A percentile compares a stretch with the other conserved stretches of the same genome.
Evolutionary conservation across 1,284 basidiomycete species (phyloP).

Genomic region (Rhodotorula sp.): DNA sequence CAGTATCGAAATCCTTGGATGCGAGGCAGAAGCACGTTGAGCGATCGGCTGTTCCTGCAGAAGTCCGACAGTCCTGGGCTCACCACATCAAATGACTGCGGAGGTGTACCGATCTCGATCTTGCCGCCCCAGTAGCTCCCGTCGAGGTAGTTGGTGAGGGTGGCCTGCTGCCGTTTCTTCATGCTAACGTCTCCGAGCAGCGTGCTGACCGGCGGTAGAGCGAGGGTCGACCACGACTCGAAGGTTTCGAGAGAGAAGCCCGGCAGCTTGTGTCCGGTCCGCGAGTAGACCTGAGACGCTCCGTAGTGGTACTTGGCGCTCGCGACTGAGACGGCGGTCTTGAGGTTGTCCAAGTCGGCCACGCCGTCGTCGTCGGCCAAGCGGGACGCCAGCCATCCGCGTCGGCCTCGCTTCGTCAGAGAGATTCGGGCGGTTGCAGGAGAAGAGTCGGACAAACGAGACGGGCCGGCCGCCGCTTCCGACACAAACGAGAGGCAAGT

Average conservation of each 20-base stretch:
- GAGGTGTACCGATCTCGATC: conserved; percentile 42
- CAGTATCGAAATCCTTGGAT: conserved; percentile 23
- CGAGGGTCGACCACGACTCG: conserved; percentile 5
- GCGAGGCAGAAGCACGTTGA: too few species aligned
- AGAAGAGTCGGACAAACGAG: background rate
- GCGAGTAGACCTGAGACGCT: background rate
- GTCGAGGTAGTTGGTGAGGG: conserved; percentile 16
- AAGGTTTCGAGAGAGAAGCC: conserved; percentile 3
- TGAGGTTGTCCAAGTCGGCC: conserved; percentile 3
- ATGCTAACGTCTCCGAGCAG: background rate
- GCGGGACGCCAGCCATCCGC: background rate
- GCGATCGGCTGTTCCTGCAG: too few species aligned
- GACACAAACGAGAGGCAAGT: background rate
- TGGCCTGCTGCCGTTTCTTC: conserved; percentile 5
- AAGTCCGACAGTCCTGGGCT: too few species aligned
- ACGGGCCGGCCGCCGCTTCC: background rate
- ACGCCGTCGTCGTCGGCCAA: conserved; percentile 5
- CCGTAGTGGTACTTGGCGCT: conserved; percentile 4
- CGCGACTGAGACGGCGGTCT: background rate
- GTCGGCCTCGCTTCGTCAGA: background rate
- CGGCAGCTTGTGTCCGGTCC: conserved; percentile 2
- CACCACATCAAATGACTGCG: conserved; percentile 29
- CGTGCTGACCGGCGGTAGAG: background rate
- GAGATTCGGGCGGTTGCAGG: background rate
- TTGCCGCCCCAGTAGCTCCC: conserved; percentile 41